Base-by-base conservation (phyloP, 2,329 filamentous ascomycete genomes). In the Trichophyton equinum region DNA sequence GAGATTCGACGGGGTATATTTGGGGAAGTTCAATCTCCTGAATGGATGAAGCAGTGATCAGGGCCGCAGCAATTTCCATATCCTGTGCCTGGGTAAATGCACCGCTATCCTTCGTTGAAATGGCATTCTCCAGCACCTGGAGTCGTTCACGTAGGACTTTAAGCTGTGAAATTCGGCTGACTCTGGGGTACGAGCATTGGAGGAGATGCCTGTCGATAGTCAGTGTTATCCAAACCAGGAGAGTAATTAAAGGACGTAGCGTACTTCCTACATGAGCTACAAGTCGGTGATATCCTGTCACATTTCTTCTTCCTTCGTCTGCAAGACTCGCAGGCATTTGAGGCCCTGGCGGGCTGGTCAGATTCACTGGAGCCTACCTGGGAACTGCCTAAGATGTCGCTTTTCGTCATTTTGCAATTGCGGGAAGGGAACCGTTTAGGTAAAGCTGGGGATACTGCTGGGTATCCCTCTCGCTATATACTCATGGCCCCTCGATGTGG, bases 281-380 rank as follows among this genome's bases (percentile, higher is more conserved):
- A 62, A n/a, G 27, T 46, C 2, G 61, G 58, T 8, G 55, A 42
- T 25, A 18, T 11, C 11, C 58, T 51, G 44, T 62, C 58, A 30
- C 61, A 62, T 44, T 58, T 62, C 40, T 62, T 62, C 58, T 62
- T 62, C n/a, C 61, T 42, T 51, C 57, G 36, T 40, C 61, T 59
- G 30, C 61, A 62, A 22, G 36, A 55, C 18, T 60, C 61, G 25
- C 61, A 62, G 20, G 61, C 51, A 22, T 55, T 55, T n/a, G 9
- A 18, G 11, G 51, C 51, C 11, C 15, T 27, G n/a, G 27, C 15
- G 8, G 25, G 51, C 27, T 55, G 51, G n/a, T 55, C 27, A 9
- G 51, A 38, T n/a, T 55, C 51, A 27, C 51, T 55, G 15, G 51
- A 33, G 27, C 33, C 51, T 27, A 55, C 33, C 30, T 18, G 51